A percentile compares a stretch with the other conserved stretches of the same genome.
Evolutionary conservation across 805 yeast genomes (phyloP).

Genomic region (Saccharomycopsis sp.): DNA sequence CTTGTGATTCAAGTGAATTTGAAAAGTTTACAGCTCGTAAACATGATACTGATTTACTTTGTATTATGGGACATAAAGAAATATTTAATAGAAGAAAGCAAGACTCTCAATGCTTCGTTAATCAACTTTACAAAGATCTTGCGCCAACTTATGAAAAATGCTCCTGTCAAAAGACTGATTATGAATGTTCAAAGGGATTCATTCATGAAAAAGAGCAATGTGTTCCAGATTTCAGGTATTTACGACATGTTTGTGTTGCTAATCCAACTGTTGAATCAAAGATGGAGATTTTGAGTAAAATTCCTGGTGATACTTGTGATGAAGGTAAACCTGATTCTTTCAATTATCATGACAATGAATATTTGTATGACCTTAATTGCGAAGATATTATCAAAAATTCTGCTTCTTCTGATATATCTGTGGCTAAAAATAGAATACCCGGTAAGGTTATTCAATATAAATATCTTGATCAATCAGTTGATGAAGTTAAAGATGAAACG

Average conservation of each 20-base stretch:
- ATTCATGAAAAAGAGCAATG: conserved; percentile 31
- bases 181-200: conserved; percentile 58
- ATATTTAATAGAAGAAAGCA: conserved; percentile 53
- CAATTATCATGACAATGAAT: conserved; percentile 22
- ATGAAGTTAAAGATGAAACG: conserved; percentile 46
- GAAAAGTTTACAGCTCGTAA: conserved; percentile 53
- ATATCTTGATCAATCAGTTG: conserved; percentile 47
- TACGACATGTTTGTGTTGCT: conserved; percentile 21
- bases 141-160: conserved; percentile 44
- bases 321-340: conserved; percentile 16
- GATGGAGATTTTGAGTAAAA: conserved; percentile 18
- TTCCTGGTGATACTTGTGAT: conserved; percentile 37
- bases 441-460: conserved; percentile 46
- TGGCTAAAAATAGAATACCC: conserved; percentile 34
- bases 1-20: conserved; percentile 41
- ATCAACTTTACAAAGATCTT: conserved; percentile 37
- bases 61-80: conserved; percentile 63
- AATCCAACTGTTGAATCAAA: conserved; percentile 19
- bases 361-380: conserved; percentile 24
- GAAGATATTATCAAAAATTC: conserved; percentile 18
- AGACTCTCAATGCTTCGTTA: conserved; percentile 53
- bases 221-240: conserved; percentile 27
- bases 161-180: conserved; percentile 51
- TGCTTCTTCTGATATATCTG: conserved; percentile 25
- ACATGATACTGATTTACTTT: conserved; percentile 25